Evolutionary conservation across 2,329 filamentous ascomycete species (phyloP), one percentile per base, ranked within the genome.

Genomic region (Trichoderma sp.): DNA sequence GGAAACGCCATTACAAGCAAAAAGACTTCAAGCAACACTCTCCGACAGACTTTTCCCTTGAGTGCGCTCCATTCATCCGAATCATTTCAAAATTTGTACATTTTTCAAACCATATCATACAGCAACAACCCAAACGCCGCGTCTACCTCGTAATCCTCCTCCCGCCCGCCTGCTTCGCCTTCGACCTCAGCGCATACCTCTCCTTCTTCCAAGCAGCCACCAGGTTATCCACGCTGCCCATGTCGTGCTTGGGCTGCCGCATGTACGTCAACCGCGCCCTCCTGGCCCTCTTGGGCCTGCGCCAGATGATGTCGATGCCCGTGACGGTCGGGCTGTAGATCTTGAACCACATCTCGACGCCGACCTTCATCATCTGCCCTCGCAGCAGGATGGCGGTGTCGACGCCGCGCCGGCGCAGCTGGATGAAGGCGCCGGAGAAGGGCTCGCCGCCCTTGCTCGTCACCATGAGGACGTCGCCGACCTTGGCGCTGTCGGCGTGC

Each of bases 311-410:
- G 80, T 99, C 94, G 73, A 99, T 92, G 69, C 91, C 92, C 75
- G 90, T 88, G 39, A 98, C 90, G 74, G 91, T 90, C 67, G 94
- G 94, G 74, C 88, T 91, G 82, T 95, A 98, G 66, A 98, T 83
- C 83, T 99, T 99, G 79, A 91, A 93, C 89, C 92, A 97, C 92
- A 97, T 95, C 85, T 99, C 95, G 67, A 97, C 92, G 67, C 92
- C 91, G 7, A 96, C 87, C 71, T 91, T 87, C 70, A 92, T 93
- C 71, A 99, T 81, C 75, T 96, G 88, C 72, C 94, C 94, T 64
- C 95, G 86, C 67, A 99, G 83, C 66, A 97, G 80, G 63, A 99
- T 89, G 5, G 91, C 90, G 2, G 92, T 96, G 79, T 98, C 94
- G 67, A 95, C 86, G 66, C 93, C 93, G n/a, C 90, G 85, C 63